A percentile compares a stretch with the other conserved stretches of the same genome.
phyloP scores from a whole-genome alignment of 768 basidiomycete species.

The Suillus subluteus region DNA sequence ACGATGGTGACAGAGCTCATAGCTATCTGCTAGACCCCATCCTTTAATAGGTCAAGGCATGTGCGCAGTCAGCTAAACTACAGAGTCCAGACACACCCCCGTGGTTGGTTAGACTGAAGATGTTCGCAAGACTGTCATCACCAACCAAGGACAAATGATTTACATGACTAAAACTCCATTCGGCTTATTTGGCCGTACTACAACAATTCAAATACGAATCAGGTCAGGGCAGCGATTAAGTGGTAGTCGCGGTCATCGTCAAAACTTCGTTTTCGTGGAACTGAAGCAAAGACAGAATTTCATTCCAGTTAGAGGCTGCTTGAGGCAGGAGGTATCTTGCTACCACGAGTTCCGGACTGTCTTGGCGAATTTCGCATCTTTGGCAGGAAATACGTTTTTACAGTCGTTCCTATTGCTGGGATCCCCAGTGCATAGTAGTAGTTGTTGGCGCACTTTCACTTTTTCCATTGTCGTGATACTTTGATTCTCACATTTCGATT shows the following conservation, averaged over 20 bases:
- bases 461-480: no score
- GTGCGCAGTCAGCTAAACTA: not conserved
- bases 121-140: constrained; percentile 9
- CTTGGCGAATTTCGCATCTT: not conserved
- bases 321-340: constrained; percentile 21
- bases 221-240: constrained; percentile 28
- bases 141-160: constrained; percentile 2
- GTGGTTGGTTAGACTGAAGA: constrained; percentile 3
- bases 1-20: not conserved
- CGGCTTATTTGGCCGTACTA: constrained; percentile 17
- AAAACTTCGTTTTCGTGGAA: constrained; percentile 32
- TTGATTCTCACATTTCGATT: no score
- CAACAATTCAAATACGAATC: constrained; percentile 28
- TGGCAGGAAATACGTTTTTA: constrained; percentile 6
- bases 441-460: not conserved
- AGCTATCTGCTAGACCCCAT: not conserved
- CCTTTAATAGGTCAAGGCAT: not conserved
- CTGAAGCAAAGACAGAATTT: constrained; percentile 28
- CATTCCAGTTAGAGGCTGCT: constrained; percentile 13
- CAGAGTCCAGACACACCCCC: not conserved
- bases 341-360: not conserved
- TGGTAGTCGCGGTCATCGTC: constrained; percentile 36
- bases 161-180: constrained; percentile 10
- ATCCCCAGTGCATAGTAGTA: not conserved
- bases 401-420: constrained; percentile 4